Percentiles rank a stretch among this genome's conserved stretches.
phyloP scores from a whole-genome alignment of 2,329 filamentous ascomycete species.

The Phyllosticta citriasiana region DNA sequence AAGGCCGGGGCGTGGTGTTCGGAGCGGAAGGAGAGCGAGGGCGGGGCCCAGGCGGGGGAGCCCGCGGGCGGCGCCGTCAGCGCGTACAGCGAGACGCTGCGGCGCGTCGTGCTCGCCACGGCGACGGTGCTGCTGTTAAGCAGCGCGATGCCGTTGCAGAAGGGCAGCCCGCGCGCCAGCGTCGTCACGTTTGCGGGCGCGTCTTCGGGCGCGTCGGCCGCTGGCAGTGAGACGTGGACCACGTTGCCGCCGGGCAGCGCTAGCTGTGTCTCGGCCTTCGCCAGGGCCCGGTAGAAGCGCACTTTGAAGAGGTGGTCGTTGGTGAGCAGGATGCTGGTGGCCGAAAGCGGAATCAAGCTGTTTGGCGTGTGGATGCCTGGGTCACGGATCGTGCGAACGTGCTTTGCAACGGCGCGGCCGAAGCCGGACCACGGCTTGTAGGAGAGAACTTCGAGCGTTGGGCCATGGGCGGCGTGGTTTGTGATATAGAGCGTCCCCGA shows the following conservation, averaged over 20 bases:
- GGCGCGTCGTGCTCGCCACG: conserved; percentile 27
- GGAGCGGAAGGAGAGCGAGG: conserved; percentile 11
- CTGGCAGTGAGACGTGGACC: conserved; percentile 23
- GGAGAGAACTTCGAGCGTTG: conserved; percentile 27
- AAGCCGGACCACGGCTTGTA: conserved; percentile 8
- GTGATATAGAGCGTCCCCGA: conserved; percentile 29
- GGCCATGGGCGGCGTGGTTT: conserved; percentile 29
- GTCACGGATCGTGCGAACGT: conserved; percentile 24
- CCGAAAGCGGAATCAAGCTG: conserved; percentile 25
- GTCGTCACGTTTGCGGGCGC: not conserved
- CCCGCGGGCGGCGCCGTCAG: not conserved
- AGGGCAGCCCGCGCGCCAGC: conserved; percentile 19
- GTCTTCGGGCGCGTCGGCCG: not conserved
- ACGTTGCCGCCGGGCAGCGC: conserved; percentile 28
- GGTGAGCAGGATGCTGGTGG: conserved; percentile 25
- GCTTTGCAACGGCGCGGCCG: conserved; percentile 15
- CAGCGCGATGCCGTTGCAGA: conserved; percentile 32
- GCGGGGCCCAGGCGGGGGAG: not conserved
- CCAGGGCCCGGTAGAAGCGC: conserved; percentile 17
- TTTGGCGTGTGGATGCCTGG: conserved; percentile 29
- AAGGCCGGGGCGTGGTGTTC: conserved; percentile 21
- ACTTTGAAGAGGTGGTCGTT: conserved; percentile 34
- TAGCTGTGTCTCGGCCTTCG: conserved; percentile 30
- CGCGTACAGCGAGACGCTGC: conserved; percentile 27
- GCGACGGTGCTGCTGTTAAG: conserved; percentile 29